Base-by-base conservation (phyloP, 2,329 filamentous ascomycete species). In the Ambrosiella xylebori region DNA sequence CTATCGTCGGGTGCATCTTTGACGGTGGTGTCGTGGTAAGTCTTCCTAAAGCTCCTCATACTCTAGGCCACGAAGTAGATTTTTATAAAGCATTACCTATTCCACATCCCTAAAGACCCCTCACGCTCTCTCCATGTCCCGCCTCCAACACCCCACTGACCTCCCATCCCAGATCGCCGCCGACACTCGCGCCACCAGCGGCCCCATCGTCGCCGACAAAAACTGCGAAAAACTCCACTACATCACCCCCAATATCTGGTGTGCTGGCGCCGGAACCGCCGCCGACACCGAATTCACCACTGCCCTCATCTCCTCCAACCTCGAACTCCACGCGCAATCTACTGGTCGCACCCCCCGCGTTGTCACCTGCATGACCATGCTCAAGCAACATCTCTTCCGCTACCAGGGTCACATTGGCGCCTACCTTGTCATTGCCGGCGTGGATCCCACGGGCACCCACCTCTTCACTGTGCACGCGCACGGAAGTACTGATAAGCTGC, bases 141-240 rank as follows among this genome's bases (percentile, higher is more conserved):
- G 8, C 19, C 44, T 47, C 7, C 38, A 27, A 19, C 11, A 36
- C 9, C 8, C 36, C 52, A 15, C 52, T 41, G 17, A 54, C 52
- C 9, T n/a, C 2, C 12, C n/a, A 2, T 12, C 1, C 57, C 65
- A 90, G 86, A 97, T 98, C 72, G 93, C 93, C 63, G 93, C 93
- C 75, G 93, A 98, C 74, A 98, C 93, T 64, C 83, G 93, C 80
- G 93, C 93, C 63, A 98, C 93, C 52, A 94, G 87, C 63, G 93
- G 93, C 40, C 90, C 93, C 64, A 98, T 98, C 73, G 93, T 98
- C 65, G 94, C 94, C 73, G 93, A 98, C 81, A 98, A 98, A 88
- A 98, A 98, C 80, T 97, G 93, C 77, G 91, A 98, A 76, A 98
- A 98, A 77, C 84, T 98, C 63, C 93, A 98, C 76, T 98, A 94